A percentile compares a stretch with the other conserved stretches of the same genome.
These are phyloP conservation scores for Aspergillus fructus DNA, from an alignment of 2,329 filamentous ascomycete species.

Conservation along the genomic window DNA sequence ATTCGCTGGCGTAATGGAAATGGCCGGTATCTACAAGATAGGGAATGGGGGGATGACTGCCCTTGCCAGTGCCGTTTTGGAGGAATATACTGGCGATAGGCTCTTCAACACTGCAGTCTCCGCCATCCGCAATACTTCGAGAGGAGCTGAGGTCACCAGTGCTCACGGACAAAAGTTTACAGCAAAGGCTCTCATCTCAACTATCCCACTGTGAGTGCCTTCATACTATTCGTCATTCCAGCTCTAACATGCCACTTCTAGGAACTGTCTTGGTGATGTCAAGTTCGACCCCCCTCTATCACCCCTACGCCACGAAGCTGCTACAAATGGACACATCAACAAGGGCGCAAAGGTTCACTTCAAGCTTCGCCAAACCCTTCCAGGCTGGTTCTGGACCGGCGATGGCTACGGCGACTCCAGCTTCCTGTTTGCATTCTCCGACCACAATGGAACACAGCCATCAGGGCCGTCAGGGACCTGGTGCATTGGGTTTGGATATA, in stretches of 20 bases:
- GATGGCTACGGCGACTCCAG: background rate
- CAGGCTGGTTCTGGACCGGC: conserved; percentile 16
- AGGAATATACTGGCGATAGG: conserved; percentile 12
- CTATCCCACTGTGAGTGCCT: background rate
- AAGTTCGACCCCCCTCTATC: conserved; percentile 28
- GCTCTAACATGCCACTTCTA: background rate
- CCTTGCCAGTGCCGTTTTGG: conserved; percentile 14
- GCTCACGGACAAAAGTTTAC: background rate
- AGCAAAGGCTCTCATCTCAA: background rate
- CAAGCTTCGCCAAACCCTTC: conserved; percentile 11
- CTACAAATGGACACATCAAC: conserved; percentile 29
- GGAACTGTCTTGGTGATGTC: conserved; percentile 17
- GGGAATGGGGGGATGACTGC: conserved; percentile 25
- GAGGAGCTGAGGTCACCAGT: background rate
- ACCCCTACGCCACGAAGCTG: conserved; percentile 23
- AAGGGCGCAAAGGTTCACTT: conserved; percentile 29
- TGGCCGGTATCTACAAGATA: conserved; percentile 26
- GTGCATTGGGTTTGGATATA: conserved; percentile 23
- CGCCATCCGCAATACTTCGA: background rate
- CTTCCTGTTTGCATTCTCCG: conserved; percentile 21
- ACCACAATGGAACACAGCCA: conserved; percentile 18
- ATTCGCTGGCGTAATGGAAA: conserved; percentile 21
- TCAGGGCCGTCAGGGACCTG: conserved; percentile 13
- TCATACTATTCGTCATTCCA: background rate
- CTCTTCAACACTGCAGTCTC: background rate